Evolutionary conservation across 805 yeast species (phyloP).

Genomic region (Candida quercuum): DNA sequence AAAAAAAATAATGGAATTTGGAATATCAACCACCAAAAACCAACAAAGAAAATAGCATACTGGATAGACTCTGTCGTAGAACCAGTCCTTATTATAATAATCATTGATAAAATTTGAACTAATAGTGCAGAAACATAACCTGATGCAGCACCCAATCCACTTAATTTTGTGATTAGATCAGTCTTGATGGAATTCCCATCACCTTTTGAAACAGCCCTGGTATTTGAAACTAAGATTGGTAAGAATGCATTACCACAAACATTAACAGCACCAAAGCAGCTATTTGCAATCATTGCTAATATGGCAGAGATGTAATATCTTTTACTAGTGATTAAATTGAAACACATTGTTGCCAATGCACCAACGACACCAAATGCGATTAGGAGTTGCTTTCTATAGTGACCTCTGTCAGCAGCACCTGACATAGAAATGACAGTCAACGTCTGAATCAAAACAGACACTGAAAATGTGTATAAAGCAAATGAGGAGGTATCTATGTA

Average conservation of each 20-base stretch:
- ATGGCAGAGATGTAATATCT: conserved; percentile 49
- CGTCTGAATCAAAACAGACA: conserved; percentile 70
- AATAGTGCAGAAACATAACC: conserved; percentile 68
- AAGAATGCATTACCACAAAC: conserved; percentile 75
- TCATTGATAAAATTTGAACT: conserved; percentile 58
- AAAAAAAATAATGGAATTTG: conserved; percentile 54
- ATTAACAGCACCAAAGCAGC: conserved; percentile 71
- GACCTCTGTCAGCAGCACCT: conserved; percentile 65
- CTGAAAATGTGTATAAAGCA: conserved; percentile 68
- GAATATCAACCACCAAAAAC: conserved; percentile 73
- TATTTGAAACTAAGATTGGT: conserved; percentile 52
- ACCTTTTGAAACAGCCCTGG: conserved; percentile 19
- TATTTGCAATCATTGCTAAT: conserved; percentile 57
- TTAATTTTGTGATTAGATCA: conserved; percentile 42
- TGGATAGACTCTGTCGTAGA: conserved; percentile 41
- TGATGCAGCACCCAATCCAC: conserved; percentile 66
- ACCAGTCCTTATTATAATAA: conserved; percentile 37
- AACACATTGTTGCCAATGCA: conserved; percentile 44
- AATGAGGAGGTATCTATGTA: conserved; percentile 69
- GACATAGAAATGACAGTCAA: conserved; percentile 65
- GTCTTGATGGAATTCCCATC: conserved; percentile 9
- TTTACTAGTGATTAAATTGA: conserved; percentile 31
- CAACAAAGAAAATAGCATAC: conserved; percentile 57
- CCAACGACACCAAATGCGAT: conserved; percentile 57
- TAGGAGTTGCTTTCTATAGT: conserved; percentile 51